Percentiles rank a stretch among this genome's conserved stretches.
phyloP scores from a whole-genome alignment of 2,329 filamentous ascomycete genomes.

The Cytospora chrysosperma region DNA sequence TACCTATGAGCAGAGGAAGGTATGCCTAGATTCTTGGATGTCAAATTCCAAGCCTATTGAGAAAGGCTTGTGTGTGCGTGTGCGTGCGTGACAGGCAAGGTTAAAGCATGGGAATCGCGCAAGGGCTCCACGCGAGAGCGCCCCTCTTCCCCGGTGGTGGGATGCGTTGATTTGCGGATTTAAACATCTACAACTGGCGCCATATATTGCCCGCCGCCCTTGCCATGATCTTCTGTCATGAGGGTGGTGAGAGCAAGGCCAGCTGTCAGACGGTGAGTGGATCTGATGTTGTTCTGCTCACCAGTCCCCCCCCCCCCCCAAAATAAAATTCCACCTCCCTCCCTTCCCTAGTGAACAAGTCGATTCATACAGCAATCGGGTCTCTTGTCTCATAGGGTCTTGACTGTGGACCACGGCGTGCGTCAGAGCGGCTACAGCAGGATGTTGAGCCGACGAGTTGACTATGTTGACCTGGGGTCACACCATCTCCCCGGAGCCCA shows the following conservation, averaged over 20 bases:
- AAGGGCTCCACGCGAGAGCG: neutral
- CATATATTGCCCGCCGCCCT: neutral
- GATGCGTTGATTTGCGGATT: neutral
- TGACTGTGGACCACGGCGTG: neutral
- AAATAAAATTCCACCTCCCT: neutral
- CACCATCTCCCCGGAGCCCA: neutral
- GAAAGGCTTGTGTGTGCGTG: neutral
- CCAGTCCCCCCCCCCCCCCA: too few relatives aligned
- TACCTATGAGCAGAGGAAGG: neutral
- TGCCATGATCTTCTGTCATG: neutral
- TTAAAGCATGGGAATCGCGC: neutral
- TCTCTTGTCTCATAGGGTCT: neutral
- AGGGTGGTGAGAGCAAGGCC: neutral
- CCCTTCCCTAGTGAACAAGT: neutral
- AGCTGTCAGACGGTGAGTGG: neutral
- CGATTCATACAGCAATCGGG: neutral
- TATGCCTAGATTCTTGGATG: neutral
- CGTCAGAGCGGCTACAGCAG: neutral
- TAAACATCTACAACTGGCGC: neutral
- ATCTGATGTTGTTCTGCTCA: neutral
- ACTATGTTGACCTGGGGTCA: neutral
- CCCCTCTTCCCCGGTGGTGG: neutral
- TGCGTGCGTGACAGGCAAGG: neutral
- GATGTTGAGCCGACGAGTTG: neutral
- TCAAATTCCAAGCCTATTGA: neutral